Evolutionary conservation across 176 grass and related monocot genomes (phyloP), one percentile per base, ranked within the genome.

Genomic region (Pharus latifolius): DNA sequence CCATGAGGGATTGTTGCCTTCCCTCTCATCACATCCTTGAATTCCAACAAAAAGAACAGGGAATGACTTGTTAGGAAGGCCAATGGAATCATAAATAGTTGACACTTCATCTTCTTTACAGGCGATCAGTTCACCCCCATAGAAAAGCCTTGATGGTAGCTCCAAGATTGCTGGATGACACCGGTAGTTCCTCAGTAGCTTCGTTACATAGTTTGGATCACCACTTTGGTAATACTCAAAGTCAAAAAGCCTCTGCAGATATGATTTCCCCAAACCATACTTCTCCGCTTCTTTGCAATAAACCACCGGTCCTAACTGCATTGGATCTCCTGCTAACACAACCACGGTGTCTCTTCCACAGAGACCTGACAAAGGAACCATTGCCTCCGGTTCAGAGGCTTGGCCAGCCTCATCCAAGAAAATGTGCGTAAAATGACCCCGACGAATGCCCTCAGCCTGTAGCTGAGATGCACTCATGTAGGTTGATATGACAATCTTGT

Each of bases 1-100:
- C 94, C 94, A 93, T 46, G 89, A 92, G 41, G 94, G 94, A 29
- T 98, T 98, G 56, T 63, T 93, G n/a, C 89, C 94, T 78, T 98
- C 94, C 75, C 94, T 85, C 67, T 98, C 94, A 83, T 98, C 94
- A 0, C 87, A 93, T 29, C 94, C 89, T 66, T 98, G 94, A 69
- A 97, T 97, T 61, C 94, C 94, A 35, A 98, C 15, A 69, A 98
- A 98, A 74, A 98, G 85, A 65, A 93, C 83, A 51, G 94, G 94
- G 74, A 98, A 98, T 4, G 78, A 78, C 76, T 83, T 88, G 67
- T 93, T 85, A 67, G 95, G 87, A 78, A 98, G 95, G 42, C 45
- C 58, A 32, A 88, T 40, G 26, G 55, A 67, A 55, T 93, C 81
- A 18, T 86, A 98, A 38, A 78, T 67, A 74, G 73, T 70, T 58